Percentiles rank a stretch among this genome's conserved stretches.
These are phyloP conservation scores for Sclerotinia glacialis DNA, from an alignment of 2,329 filamentous ascomycete genomes.

Conservation along the genomic window DNA sequence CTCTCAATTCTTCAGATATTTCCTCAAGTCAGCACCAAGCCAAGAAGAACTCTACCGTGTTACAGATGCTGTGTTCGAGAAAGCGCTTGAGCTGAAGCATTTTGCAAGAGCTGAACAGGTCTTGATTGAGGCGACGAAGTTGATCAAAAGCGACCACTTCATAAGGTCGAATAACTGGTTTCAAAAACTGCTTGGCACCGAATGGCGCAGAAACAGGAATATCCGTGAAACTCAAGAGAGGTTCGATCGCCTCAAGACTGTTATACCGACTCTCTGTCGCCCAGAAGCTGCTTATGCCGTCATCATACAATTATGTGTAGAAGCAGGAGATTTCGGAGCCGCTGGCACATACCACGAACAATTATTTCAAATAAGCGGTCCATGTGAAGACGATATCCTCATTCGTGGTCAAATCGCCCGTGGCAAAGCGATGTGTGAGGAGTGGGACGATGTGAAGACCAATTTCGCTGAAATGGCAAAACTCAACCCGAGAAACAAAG, in stretches of 20 bases:
- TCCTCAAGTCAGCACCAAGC: conserved; percentile 21
- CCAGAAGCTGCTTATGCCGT: conserved; percentile 34
- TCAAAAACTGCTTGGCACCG: conserved; percentile 32
- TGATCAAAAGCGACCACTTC: conserved; percentile 29
- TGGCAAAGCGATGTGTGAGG: conserved; percentile 34
- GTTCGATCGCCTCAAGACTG: conserved; percentile 32
- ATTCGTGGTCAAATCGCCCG: conserved; percentile 38
- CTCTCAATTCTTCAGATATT: conserved; percentile 14
- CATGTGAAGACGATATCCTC: conserved; percentile 24
- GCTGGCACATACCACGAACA: conserved; percentile 32
- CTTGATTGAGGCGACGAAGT: conserved; percentile 27
- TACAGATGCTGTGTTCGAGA: conserved; percentile 29
- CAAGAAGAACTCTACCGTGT: conserved; percentile 29
- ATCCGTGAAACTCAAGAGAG: conserved; percentile 30
- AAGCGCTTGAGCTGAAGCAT: conserved; percentile 25
- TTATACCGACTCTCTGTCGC: conserved; percentile 23
- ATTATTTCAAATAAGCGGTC: conserved; percentile 21
- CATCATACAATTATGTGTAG: conserved; percentile 38
- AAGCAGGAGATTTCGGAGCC: conserved; percentile 31
- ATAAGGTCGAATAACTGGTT: conserved; percentile 31
- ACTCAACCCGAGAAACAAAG: conserved; percentile 21
- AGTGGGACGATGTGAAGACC: conserved; percentile 36
- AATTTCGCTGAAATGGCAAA: conserved; percentile 33
- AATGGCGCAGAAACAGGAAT: conserved; percentile 35
- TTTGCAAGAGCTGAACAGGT: conserved; percentile 32